Conservation (phyloP, 1,139 yeast species). For the Debaryomyces robertsiae region DNA sequence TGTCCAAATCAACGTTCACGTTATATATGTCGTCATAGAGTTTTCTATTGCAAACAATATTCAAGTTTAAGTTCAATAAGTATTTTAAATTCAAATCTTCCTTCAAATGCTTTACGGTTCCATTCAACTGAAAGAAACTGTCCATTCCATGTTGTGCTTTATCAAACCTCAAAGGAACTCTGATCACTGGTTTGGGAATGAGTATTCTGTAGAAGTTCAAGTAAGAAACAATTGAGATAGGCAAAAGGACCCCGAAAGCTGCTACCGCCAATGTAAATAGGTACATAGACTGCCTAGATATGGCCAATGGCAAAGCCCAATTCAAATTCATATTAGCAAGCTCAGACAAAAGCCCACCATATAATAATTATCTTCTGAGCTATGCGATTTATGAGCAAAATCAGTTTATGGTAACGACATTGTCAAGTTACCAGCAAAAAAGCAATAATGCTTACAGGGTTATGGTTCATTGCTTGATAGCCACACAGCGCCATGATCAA, state of each 20-base stretch:
- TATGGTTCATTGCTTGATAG: too few species aligned
- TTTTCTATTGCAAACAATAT: constrained; percentile 20
- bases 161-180: constrained; percentile 19
- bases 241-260: constrained; percentile 24
- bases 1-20: constrained; percentile 3
- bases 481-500: too few species aligned
- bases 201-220: constrained; percentile 27
- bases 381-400: neutral
- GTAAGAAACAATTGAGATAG: constrained; percentile 30
- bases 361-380: neutral
- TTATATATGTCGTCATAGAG: constrained; percentile 20
- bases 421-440: too few species aligned
- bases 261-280: constrained; percentile 19
- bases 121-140: neutral
- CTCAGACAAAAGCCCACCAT: neutral
- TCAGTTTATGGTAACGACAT: neutral
- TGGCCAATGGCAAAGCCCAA: constrained; percentile 12
- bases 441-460: too few species aligned
- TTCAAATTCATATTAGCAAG: constrained; percentile 2
- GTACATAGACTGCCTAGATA: constrained; percentile 23
- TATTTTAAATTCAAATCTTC: constrained; percentile 19
- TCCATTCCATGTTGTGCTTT: constrained; percentile 3
- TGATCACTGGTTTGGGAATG: constrained; percentile 22
- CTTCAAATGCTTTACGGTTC: constrained; percentile 1
- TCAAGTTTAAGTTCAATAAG: constrained; percentile 17